A percentile compares a stretch with the other conserved stretches of the same genome.
These are phyloP conservation scores for Neonectria neomacrospora DNA, from an alignment of 2,329 filamentous ascomycete genomes.

Conservation along the genomic window DNA sequence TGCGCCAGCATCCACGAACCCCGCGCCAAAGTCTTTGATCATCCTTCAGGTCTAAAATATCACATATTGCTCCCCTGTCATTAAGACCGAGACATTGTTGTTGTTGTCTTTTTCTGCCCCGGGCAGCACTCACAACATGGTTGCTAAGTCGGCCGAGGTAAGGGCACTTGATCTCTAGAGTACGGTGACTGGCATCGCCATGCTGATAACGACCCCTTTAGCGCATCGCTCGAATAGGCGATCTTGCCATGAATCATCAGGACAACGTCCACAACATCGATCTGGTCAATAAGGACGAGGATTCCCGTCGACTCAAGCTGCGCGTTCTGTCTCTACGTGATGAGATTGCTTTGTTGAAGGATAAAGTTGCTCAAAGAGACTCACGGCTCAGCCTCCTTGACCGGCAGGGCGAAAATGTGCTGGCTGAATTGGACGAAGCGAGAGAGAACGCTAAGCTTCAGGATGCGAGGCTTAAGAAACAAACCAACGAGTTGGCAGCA, in stretches of 20 bases:
- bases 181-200: conserved; percentile 15
- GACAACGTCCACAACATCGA: conserved; percentile 72
- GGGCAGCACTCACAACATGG: conserved; percentile 38
- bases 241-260: conserved; percentile 77
- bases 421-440: conserved; percentile 56
- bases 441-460: conserved; percentile 57
- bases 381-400: conserved; percentile 64
- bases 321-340: conserved; percentile 78
- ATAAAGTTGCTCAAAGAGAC: conserved; percentile 69
- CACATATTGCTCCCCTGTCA: neutral
- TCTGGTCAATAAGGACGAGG: conserved; percentile 79
- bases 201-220: conserved; percentile 45
- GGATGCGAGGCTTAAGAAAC: conserved; percentile 60
- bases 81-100: neutral
- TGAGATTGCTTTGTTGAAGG: conserved; percentile 75
- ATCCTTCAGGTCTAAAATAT: conserved; percentile 11
- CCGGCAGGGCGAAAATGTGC: conserved; percentile 53
- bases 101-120: neutral
- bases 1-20: conserved; percentile 23
- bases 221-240: conserved; percentile 59
- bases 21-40: conserved; percentile 18
- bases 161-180: conserved; percentile 4
- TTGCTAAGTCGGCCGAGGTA: conserved; percentile 45
- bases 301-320: conserved; percentile 74
- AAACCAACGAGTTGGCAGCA: conserved; percentile 59